Evolutionary conservation across 2,329 filamentous ascomycete genomes (phyloP).

Genomic region (Dactylellina sp.): DNA sequence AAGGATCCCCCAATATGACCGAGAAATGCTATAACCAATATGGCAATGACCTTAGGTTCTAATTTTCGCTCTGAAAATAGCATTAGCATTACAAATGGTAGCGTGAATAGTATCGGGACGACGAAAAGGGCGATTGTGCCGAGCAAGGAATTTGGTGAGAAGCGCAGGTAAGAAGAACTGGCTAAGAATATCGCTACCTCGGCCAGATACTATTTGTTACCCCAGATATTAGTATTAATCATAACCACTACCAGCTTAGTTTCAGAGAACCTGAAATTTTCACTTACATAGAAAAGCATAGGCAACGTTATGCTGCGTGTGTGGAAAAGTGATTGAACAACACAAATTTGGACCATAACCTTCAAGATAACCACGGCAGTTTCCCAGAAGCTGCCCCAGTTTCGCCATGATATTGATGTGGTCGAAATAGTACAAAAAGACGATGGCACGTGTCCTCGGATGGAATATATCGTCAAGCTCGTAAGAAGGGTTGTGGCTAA

Average conservation of each 20-base stretch:
- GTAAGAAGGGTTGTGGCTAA: constrained; percentile 18
- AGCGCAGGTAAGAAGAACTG: not conserved
- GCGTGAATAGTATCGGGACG: not conserved
- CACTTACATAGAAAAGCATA: constrained; percentile 44
- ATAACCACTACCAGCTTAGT: not conserved
- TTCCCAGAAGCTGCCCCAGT: not conserved
- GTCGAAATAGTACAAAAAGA: not conserved
- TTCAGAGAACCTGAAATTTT: not conserved
- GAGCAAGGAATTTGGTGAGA: constrained; percentile 8
- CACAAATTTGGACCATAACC: constrained; percentile 23
- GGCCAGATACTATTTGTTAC: constrained; percentile 25
- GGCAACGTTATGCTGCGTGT: constrained; percentile 42
- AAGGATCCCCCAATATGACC: constrained; percentile 11
- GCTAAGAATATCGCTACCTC: not conserved
- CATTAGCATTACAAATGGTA: constrained; percentile 6
- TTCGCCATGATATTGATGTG: not conserved
- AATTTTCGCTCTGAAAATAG: constrained; percentile 38
- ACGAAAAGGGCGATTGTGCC: not conserved
- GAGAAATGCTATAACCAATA: constrained; percentile 12
- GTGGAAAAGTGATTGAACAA: constrained; percentile 35
- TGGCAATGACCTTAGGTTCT: not conserved
- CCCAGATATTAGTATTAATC: not conserved
- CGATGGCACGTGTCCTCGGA: not conserved
- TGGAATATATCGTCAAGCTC: constrained; percentile 5
- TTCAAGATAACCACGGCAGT: constrained; percentile 4